Conservation (phyloP, 2,329 filamentous ascomycete genomes). For the Pezizomycotina sp. region DNA sequence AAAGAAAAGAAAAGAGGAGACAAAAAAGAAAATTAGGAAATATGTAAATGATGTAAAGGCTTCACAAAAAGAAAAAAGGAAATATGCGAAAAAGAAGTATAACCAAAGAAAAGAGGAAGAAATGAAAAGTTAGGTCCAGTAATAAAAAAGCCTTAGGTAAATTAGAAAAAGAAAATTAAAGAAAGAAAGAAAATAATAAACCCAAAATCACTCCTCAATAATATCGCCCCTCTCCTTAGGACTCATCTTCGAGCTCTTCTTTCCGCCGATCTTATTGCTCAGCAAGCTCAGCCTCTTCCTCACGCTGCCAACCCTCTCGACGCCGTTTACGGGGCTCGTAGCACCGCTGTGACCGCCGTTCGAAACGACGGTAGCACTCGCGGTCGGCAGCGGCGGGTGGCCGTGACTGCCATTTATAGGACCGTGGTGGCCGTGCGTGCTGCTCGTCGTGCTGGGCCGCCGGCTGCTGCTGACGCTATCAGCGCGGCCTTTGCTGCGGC, state of each 20-base stretch:
- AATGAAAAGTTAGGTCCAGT: background rate
- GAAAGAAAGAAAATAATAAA: conserved; percentile 1
- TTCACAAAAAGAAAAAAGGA: background rate
- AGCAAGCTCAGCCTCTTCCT: conserved; percentile 65
- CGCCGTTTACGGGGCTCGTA: no score
- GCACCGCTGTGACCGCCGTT: conserved; percentile 18
- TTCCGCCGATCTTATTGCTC: conserved; percentile 52
- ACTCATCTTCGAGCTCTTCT: conserved; percentile 28
- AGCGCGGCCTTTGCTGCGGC: conserved; percentile 17
- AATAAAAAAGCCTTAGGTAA: background rate
- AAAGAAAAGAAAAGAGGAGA: background rate
- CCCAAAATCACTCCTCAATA: background rate
- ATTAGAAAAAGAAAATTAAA: conserved; percentile 2
- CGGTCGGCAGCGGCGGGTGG: conserved; percentile 10
- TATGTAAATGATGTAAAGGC: background rate
- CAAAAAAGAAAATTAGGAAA: conserved; percentile 2
- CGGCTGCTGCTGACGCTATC: conserved; percentile 14
- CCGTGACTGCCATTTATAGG: conserved; percentile 11
- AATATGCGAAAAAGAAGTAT: conserved; percentile 1
- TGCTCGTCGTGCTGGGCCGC: conserved; percentile 17
- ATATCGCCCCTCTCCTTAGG: conserved; percentile 21
- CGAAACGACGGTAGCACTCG: conserved; percentile 10
- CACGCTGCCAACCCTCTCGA: conserved; percentile 43
- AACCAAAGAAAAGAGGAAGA: background rate
- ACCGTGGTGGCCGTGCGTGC: conserved; percentile 14